Evolutionary conservation across 2,329 filamentous ascomycete species (phyloP), one percentile per base, ranked within the genome.

Genomic region (Aspergillus persii): DNA sequence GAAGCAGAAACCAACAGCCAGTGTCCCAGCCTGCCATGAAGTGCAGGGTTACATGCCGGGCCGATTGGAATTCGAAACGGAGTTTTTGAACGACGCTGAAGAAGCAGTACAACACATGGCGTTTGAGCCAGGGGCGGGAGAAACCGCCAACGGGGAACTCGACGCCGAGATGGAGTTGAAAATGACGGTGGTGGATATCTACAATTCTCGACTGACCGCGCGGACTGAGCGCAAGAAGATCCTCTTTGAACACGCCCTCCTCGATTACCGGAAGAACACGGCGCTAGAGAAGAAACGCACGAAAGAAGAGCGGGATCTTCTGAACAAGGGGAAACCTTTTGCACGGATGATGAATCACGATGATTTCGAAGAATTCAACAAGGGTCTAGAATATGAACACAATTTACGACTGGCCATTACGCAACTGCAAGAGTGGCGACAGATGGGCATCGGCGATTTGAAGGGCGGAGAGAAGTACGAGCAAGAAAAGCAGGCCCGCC

Each of bases 21-120:
- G 91, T 79, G 92, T 97, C 2, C 95, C 95, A 0, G 89, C 92
- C 36, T 99, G 95, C 75, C 95, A 99, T 79, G 95, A 99, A 76
- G 95, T 99, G 41, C 92, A 97, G 76, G 95, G 95, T 3, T 99
- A 96, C 74, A 99, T 99, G 95, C 95, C 95, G 3, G 95, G 95
- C 49, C 92, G 95, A 46, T 78, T 99, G 64, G 95, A 99, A 71
- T 99, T 99, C 64, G 95, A 99, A 81, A 97, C 91, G 0, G 95
- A 99, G 70, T 95, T 96, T 72, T 91, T 94, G 70, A 99, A 99
- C 70, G 95, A 99, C 70, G 95, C 95, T 0, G 95, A 99, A 78
- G 96, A 98, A 77, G 94, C 94, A 0, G 95, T 99, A 2, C 95
- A 99, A 74, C 88, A 96, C 63, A 98, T 99, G 93, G 90, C 96